Evolutionary conservation across 2,329 filamentous ascomycete genomes (phyloP), one percentile per base, ranked within the genome.

Genomic region (Diaporthe citrichinensis): DNA sequence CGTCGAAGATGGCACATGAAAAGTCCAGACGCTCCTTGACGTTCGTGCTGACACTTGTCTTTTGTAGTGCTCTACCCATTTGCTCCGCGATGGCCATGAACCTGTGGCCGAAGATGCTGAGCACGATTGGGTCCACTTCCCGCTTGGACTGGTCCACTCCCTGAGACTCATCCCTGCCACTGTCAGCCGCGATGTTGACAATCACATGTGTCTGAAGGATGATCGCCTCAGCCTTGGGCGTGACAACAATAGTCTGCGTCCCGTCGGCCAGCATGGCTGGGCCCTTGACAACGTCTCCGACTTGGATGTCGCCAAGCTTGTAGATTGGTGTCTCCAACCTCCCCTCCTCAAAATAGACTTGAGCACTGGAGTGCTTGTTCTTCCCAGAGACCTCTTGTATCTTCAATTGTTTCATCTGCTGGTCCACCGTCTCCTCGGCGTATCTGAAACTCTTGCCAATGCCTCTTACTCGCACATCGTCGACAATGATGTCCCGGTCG

Each of bases 181-280:
- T 81, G 77, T 90, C 85, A 62, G 92, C 92, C 73, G 92, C 91
- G 55, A 97, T 90, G 78, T 98, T 95, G 81, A 98, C 96, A 9
- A 98, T 90, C 10, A 98, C 95, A 80, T 98, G 96, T 0, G 95
- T 98, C 77, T 95, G 89, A 25, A 98, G 92, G 44, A 98, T 88
- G 34, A 95, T 85, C 0, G 96, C 96, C 31, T 91, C 91, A 3
- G 95, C 91, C 41, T 90, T 90, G 0, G 96, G 96, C 0, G 94
- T 94, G 3, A 98, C 92, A 0, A 98, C 94, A 77, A 98, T 97
- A 0, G 96, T 98, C 84, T 98, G 96, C 0, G 94, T 96, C 12
- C 93, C 93, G 81, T 96, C 96, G 2, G 95, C 95, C 75, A 98
- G 89, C 84, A 98, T 94, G 0, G 95, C 95, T 0, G 96, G 96